phyloP scores from a whole-genome alignment of 2,329 filamentous ascomycete species.

The Beauveria varroae region DNA sequence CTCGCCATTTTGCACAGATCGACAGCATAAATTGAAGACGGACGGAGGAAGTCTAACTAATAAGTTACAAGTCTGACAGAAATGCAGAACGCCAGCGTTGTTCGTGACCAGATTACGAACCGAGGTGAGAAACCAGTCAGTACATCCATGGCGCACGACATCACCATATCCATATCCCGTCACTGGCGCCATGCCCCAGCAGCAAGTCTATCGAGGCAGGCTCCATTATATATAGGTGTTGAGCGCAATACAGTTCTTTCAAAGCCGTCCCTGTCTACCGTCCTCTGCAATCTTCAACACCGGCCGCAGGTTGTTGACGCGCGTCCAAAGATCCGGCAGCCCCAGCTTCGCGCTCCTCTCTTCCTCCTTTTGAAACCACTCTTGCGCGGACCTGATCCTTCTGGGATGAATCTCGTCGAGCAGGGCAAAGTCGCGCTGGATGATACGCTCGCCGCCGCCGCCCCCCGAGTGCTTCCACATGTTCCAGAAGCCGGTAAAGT shows the following conservation, averaged over 20 bases:
- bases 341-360: slow-evolving; percentile 19
- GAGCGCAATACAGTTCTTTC: not conserved
- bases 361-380: slow-evolving; percentile 38
- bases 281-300: slow-evolving; percentile 17
- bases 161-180: too few species aligned
- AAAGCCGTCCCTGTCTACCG: slow-evolving; percentile 13
- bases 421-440: slow-evolving; percentile 38
- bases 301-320: slow-evolving; percentile 13
- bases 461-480: slow-evolving; percentile 34
- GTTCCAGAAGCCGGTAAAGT: slow-evolving; percentile 46
- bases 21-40: too few species aligned
- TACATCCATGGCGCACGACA: too few species aligned
- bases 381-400: slow-evolving; percentile 38
- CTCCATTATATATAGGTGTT: not conserved
- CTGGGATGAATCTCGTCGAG: slow-evolving; percentile 44
- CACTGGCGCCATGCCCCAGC: too few species aligned
- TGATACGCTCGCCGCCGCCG: slow-evolving; percentile 22
- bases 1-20: too few species aligned
- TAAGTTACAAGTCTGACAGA: too few species aligned
- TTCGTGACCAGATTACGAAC: too few species aligned
- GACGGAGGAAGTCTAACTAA: too few species aligned
- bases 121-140: too few species aligned
- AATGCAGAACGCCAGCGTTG: too few species aligned
- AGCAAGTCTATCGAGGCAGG: not conserved
- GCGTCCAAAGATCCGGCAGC: slow-evolving; percentile 12